Conservation (phyloP, 1,139 yeast genomes). For the Blastobotrys ciferrii region DNA sequence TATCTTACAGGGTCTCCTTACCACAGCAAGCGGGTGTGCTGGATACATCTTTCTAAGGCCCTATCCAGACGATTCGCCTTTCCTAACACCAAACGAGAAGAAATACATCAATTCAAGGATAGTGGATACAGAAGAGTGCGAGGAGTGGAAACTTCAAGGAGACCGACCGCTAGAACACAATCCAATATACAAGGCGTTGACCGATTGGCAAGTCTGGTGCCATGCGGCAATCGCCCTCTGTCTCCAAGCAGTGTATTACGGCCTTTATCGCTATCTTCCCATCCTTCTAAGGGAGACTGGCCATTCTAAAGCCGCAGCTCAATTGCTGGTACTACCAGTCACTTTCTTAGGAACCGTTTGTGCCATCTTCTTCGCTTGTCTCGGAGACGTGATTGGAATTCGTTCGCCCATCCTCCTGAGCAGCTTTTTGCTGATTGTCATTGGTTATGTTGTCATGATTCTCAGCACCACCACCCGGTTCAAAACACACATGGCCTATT, state of each 20-base stretch:
- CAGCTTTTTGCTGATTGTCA: conserved; percentile 32
- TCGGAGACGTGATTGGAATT: conserved; percentile 35
- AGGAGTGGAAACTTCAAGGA: conserved; percentile 16
- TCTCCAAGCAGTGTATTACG: conserved; percentile 26
- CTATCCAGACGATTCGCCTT: conserved; percentile 47
- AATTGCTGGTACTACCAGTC: conserved; percentile 38
- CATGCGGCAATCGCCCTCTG: conserved; percentile 23
- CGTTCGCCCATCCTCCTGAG: conserved; percentile 39
- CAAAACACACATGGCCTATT: conserved; percentile 30
- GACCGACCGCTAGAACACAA: conserved; percentile 18
- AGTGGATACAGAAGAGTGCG: conserved; percentile 33
- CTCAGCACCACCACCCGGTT: conserved; percentile 9
- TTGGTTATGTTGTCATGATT: conserved; percentile 34
- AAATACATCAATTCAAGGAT: conserved; percentile 47
- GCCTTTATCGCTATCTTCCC: conserved; percentile 35
- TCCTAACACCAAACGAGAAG: conserved; percentile 48
- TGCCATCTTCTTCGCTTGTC: conserved; percentile 35
- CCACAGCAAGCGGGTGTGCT: conserved; percentile 48
- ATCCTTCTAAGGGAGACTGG: conserved; percentile 35
- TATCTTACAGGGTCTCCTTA: conserved; percentile 53
- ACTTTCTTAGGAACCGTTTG: conserved; percentile 38
- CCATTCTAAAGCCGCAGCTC: conserved; percentile 29
- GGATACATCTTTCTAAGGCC: conserved; percentile 52
- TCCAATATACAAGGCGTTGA: conserved; percentile 32
- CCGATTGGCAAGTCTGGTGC: conserved; percentile 34